Evolutionary conservation across 345 rosid species (phyloP), one percentile per base, ranked within the genome.

Genomic region (Aegle marmelos): DNA sequence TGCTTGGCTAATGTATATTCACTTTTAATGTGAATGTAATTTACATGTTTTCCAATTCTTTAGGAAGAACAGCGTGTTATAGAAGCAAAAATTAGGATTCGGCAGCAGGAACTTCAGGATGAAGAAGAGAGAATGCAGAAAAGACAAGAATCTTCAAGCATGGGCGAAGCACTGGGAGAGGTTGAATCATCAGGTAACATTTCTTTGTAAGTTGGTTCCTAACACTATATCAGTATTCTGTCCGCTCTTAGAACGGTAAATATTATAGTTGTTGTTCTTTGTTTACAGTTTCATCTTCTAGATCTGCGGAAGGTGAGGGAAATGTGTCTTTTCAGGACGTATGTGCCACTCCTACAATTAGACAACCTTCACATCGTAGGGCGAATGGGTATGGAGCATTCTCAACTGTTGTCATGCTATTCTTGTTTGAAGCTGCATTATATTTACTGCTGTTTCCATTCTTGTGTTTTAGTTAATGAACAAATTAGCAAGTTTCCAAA

Each of bases 31-130:
- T 80, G 64, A 30, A 30, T 60, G 9, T 41, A 30, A 58, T 63
- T 22, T 33, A 14, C 39, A 1, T 59, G 33, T 76, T 72, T 59
- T 25, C 34, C 54, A 77, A 67, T 80, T 76, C 45, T 78, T 41
- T 76, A 97, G 99, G 99, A 97, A 89, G 99, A 97, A 78, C 98
- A 97, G 74, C 91, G 91, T 33, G 99, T 97, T 13, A 91, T 97
- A 82, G 99, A 97, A 91, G 98, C 99, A 59, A 88, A 92, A 85
- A 93, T 94, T 74, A 89, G 98, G 84, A 91, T 94, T 80, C 89
- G 93, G 71, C 95, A 90, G 83, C 91, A 90, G 77, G 98, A 94
- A 84, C 87, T 94, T 82, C 93, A 87, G 77, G 98, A 94, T 79
- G 97, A 94, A 22, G 96, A 94, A 84, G 94, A 91, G 83, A 88